Percentiles rank a stretch among this genome's conserved stretches.
Evolutionary conservation across 1,139 yeast species (phyloP).

Genomic region (Kodamaea arcana): DNA sequence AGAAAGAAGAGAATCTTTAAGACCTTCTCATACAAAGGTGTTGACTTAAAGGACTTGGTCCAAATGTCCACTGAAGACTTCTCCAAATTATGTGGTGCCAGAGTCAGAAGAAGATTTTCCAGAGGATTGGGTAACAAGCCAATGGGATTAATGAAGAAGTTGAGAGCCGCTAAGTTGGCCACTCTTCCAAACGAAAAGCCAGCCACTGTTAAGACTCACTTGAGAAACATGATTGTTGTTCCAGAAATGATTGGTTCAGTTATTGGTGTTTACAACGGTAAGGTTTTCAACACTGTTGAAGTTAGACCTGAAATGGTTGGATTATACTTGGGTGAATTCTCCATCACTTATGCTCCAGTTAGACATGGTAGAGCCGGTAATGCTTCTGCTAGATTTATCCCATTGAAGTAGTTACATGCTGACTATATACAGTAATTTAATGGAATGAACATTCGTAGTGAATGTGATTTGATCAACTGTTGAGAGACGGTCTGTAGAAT

Average conservation of each 20-base stretch:
- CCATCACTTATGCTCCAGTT: conserved; percentile 99
- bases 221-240: conserved; percentile 97
- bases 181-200: conserved; percentile 96
- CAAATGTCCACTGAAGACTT: conserved; percentile 96
- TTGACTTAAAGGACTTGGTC: conserved; percentile 91
- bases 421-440: conserved; percentile 12
- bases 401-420: conserved; percentile 40
- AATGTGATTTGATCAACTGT: no score
- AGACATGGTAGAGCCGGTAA: conserved; percentile 99
- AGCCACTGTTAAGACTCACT: conserved; percentile 96
- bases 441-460: no score
- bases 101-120: conserved; percentile 99
- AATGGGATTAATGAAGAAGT: conserved; percentile 95
- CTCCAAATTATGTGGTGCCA: conserved; percentile 93
- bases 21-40: conserved; percentile 99
- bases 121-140: conserved; percentile 97
- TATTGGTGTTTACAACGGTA: conserved; percentile 99
- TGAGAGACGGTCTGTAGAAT: no score
- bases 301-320: conserved; percentile 99
- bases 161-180: conserved; percentile 95
- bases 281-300: conserved; percentile 98
- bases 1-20: conserved; percentile 92
- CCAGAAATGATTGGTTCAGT: conserved; percentile 99
- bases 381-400: conserved; percentile 82
- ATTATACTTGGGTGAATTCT: conserved; percentile 99